A percentile compares a stretch with the other conserved stretches of the same genome.
phyloP scores from a whole-genome alignment of 805 yeast genomes.

The Candida palmyrensis region DNA sequence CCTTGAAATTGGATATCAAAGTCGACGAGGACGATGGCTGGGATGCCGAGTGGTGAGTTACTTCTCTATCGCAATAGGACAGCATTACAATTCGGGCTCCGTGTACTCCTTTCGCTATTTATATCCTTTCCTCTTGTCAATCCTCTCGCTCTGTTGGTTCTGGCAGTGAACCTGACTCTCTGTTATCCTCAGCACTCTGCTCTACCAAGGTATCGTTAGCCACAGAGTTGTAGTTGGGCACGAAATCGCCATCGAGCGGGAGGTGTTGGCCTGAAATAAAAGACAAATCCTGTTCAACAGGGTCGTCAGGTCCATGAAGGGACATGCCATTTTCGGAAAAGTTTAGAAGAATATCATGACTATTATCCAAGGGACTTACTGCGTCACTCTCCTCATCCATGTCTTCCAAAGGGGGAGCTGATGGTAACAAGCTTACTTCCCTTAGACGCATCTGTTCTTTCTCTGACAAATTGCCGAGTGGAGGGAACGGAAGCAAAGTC shows the following conservation, averaged over 20 bases:
- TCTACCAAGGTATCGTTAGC: conserved; percentile 20
- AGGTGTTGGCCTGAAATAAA: neutral
- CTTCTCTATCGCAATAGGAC: no score
- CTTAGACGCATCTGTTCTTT: conserved; percentile 50
- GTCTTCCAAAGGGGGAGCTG: conserved; percentile 37
- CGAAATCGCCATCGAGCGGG: conserved; percentile 21
- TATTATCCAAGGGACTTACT: conserved; percentile 17
- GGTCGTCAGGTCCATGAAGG: conserved; percentile 3
- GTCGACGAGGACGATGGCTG: conserved; percentile 25
- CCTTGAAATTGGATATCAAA: conserved; percentile 20
- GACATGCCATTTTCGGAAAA: conserved; percentile 4
- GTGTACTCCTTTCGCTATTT: no score
- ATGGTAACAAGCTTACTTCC: conserved; percentile 61
- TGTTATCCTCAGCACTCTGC: conserved; percentile 1
- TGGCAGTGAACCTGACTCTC: no score
- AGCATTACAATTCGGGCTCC: no score
- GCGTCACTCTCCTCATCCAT: conserved; percentile 16
- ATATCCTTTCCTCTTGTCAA: no score
- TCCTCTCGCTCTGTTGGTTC: no score
- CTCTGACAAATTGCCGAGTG: conserved; percentile 37
- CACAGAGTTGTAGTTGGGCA: conserved; percentile 28
- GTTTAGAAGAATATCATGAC: conserved; percentile 5
- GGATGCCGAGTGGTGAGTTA: conserved; percentile 17
- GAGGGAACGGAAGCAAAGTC: conserved; percentile 10
- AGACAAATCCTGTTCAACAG: conserved; percentile 3